Evolutionary conservation across 2,329 filamentous ascomycete genomes (phyloP).

Genomic region (Diaporthe citriasiana): DNA sequence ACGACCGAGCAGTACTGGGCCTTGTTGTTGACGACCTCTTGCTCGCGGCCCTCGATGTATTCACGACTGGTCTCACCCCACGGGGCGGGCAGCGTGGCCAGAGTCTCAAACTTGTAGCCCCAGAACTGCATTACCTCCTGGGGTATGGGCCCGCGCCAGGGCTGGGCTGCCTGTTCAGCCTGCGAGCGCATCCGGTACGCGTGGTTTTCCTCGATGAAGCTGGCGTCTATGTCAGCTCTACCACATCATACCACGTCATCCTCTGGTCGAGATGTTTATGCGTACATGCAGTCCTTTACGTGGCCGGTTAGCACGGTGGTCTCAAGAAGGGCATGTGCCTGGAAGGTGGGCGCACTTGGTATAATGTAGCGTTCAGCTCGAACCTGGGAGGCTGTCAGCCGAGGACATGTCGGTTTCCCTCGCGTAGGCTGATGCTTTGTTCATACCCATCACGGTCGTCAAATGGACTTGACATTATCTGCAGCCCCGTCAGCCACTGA

Average conservation of each 20-base stretch:
- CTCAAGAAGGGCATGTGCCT: constrained; percentile 43
- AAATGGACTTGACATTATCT: constrained; percentile 90
- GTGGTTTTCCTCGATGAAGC: constrained; percentile 95
- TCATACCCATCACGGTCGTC: constrained; percentile 82
- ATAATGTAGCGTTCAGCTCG: constrained; percentile 94
- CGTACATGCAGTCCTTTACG: constrained; percentile 68
- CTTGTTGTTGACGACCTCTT: constrained; percentile 84
- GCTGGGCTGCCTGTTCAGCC: constrained; percentile 68
- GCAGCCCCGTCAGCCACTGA: constrained; percentile 28
- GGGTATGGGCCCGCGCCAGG: constrained; percentile 59
- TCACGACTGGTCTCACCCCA: constrained; percentile 82
- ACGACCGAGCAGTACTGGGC: constrained; percentile 97
- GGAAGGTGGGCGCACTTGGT: constrained; percentile 75
- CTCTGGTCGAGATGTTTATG: neutral
- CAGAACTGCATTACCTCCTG: constrained; percentile 92
- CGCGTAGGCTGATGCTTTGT: neutral
- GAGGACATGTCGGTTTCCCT: neutral
- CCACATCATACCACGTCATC: too few relatives aligned
- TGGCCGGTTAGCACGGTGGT: constrained; percentile 43
- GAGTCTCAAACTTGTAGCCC: constrained; percentile 98
- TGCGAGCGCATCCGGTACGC: constrained; percentile 76
- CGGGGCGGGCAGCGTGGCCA: constrained; percentile 80
- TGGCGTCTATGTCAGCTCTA: constrained; percentile 53
- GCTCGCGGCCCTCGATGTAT: constrained; percentile 82
- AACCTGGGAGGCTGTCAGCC: constrained; percentile 69